Percentiles rank a stretch among this genome's conserved stretches.
Conservation (phyloP, 805 yeast species). For the Candida ovalis region DNA sequence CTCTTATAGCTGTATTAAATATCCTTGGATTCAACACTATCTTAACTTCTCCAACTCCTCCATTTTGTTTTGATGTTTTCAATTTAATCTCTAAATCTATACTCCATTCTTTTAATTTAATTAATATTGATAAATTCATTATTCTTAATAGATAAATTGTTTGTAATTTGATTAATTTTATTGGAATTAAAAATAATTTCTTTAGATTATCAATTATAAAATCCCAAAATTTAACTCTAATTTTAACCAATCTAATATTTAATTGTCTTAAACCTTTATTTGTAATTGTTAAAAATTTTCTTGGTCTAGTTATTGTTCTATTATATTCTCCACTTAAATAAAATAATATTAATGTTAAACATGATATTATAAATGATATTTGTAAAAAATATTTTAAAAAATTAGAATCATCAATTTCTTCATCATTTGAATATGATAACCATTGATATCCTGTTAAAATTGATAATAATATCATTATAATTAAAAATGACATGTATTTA, state of each 20-base stretch:
- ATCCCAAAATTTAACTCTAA: slow-evolving; percentile 39
- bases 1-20: slow-evolving; percentile 78
- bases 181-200: slow-evolving; percentile 13
- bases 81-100: slow-evolving; percentile 22
- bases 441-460: slow-evolving; percentile 35
- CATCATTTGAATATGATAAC: slow-evolving; percentile 8
- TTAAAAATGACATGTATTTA: slow-evolving; percentile 54
- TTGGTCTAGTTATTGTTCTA: slow-evolving; percentile 77
- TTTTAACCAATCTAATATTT: slow-evolving; percentile 72
- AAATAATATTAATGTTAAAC: slow-evolving; percentile 70
- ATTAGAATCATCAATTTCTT: slow-evolving; percentile 22
- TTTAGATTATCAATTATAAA: slow-evolving; percentile 19
- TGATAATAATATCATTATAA: slow-evolving; percentile 38
- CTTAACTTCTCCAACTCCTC: slow-evolving; percentile 79
- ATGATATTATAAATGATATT: slow-evolving; percentile 55
- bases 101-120: slow-evolving; percentile 21
- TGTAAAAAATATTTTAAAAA: slow-evolving; percentile 40
- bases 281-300: slow-evolving; percentile 73
- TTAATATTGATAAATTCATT: slow-evolving; percentile 6
- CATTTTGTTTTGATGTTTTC: slow-evolving; percentile 48
- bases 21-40: slow-evolving; percentile 76
- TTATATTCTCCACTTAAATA: slow-evolving; percentile 87
- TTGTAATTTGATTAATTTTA: slow-evolving; percentile 12
- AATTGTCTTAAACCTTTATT: slow-evolving; percentile 86
- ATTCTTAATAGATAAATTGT: slow-evolving; percentile 5